Evolutionary conservation across 2,329 filamentous ascomycete genomes (phyloP), one percentile per base, ranked within the genome.

Genomic region (Penicillium sp.): DNA sequence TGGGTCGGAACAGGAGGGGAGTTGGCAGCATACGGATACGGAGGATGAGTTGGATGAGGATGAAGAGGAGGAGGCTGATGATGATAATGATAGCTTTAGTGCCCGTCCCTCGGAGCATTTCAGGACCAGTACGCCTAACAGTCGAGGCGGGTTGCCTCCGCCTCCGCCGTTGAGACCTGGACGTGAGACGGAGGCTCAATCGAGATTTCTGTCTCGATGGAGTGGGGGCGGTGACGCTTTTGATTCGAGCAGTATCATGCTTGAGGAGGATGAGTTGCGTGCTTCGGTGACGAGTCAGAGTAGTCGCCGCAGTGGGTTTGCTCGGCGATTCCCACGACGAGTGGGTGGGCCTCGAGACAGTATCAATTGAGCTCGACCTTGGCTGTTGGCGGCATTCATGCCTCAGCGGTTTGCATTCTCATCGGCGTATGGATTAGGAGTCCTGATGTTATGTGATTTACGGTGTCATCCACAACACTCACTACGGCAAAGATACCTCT

Each of bases 21-120:
- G 83, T 61, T 90, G 90, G 74, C 87, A 91, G 74, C 87, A 90
- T 67, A 90, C 88, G 8, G 88, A 90, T 71, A 87, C 86, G 2
- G 87, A 90, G 59, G 86, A 79, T 8, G 85, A 85, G 47, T 81
- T 78, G 55, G 74, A 75, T 9, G 71, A 76, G 8, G 70, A 73
- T 15, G 28, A 29, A 9, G 36, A 39, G 36, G 70, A 72, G 29
- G 68, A 69, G 28, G 64, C 66, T 16, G 72, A 74, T 23, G 74
- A 75, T 6, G 70, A 76, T 10, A 49, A 49, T 18, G 62, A 60
- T 45, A 57, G 67, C 33, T 45, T 59, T 4, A 63, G 60, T 16
- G 59, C 63, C 36, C 64, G 61, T 5, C 67, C 67, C 29, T 51
- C 59, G 4, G 60, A 65, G 48, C 63, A 64, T 26, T 62, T 70